Conservation (phyloP, 2,329 filamentous ascomycete genomes). For the Claviceps sorghi region DNA sequence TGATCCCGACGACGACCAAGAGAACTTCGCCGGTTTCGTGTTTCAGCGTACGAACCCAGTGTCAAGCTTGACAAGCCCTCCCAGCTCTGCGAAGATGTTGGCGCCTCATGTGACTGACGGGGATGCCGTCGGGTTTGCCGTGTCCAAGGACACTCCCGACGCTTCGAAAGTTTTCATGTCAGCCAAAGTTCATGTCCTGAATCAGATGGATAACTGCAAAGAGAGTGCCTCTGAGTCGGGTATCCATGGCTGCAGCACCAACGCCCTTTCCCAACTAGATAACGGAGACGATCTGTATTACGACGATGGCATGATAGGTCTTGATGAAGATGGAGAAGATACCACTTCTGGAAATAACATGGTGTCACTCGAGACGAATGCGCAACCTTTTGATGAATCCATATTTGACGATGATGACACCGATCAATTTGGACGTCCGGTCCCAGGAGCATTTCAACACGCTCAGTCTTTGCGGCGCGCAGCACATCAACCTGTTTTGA, state of each 20-base stretch:
- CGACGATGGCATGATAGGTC: conserved; percentile 45
- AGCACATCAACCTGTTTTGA: conserved; percentile 14
- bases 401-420: conserved; percentile 57
- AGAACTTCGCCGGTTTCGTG: conserved; percentile 46
- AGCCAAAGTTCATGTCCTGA: not conserved
- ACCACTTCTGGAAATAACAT: conserved; percentile 31
- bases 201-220: conserved; percentile 4
- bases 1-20: conserved; percentile 41
- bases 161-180: conserved; percentile 7
- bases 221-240: conserved; percentile 23
- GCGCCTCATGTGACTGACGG: conserved; percentile 43
- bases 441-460: conserved; percentile 42
- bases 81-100: conserved; percentile 27
- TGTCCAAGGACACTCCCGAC: conserved; percentile 30
- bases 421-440: conserved; percentile 44
- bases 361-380: conserved; percentile 29
- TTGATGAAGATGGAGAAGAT: conserved; percentile 18
- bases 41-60: conserved; percentile 40
- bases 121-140: conserved; percentile 41
- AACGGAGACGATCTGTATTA: conserved; percentile 54
- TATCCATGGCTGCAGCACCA: conserved; percentile 21
- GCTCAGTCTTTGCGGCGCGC: conserved; percentile 33
- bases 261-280: conserved; percentile 4
- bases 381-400: conserved; percentile 53
- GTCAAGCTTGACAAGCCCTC: conserved; percentile 36